These are phyloP conservation scores for Sphaerobolus stellatus DNA, from an alignment of 1,284 basidiomycete genomes.

Conservation along the genomic window DNA sequence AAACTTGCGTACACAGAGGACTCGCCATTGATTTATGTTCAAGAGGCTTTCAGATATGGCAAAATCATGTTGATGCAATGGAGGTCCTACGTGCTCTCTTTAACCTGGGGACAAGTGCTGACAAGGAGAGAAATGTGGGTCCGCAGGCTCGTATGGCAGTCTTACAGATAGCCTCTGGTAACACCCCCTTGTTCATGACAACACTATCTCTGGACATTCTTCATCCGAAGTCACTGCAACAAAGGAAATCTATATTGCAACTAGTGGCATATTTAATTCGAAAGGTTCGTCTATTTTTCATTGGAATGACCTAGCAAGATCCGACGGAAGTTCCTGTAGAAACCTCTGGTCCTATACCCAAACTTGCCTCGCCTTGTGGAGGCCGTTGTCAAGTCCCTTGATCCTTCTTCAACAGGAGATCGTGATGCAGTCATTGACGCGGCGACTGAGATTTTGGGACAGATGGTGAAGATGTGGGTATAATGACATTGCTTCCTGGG, in stretches of 20 bases:
- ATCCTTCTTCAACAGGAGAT: constrained; percentile 82
- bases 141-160: constrained; percentile 78
- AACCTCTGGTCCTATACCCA: constrained; percentile 82
- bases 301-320: not conserved
- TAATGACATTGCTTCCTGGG: too few species aligned
- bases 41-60: constrained; percentile 91
- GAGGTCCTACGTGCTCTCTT: constrained; percentile 87
- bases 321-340: constrained; percentile 42
- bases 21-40: constrained; percentile 89
- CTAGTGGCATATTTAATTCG: constrained; percentile 92
- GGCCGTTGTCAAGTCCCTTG: constrained; percentile 94
- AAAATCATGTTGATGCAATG: constrained; percentile 90
- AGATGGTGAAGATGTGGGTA: constrained; percentile 82
- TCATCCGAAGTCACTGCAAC: constrained; percentile 62
- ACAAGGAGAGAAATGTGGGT: constrained; percentile 71
- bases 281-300: constrained; percentile 53
- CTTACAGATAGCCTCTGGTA: constrained; percentile 78
- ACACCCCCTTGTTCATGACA: constrained; percentile 93
- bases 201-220: constrained; percentile 50
- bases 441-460: constrained; percentile 90
- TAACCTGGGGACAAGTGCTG: constrained; percentile 68
- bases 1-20: constrained; percentile 59
- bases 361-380: constrained; percentile 89
- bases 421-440: constrained; percentile 88
- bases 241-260: constrained; percentile 88